Evolutionary conservation across 345 rosid species (phyloP), one percentile per base, ranked within the genome.

Genomic region (Limnanthes douglasii): DNA sequence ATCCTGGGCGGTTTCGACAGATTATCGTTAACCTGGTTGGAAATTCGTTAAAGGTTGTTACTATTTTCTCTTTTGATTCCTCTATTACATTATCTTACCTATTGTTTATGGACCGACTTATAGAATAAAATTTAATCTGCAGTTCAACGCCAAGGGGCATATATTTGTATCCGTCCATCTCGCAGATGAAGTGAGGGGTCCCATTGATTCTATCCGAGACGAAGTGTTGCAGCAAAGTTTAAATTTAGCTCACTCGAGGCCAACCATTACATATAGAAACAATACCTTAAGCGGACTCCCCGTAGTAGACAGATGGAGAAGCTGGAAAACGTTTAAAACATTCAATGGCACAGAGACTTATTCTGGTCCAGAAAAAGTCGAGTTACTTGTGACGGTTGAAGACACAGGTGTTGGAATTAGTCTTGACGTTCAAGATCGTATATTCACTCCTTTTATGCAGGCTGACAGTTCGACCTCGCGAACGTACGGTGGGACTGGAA

Each of bases 381-480:
- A 46, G 34, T 42, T 90, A 38, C 70, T 90, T 11, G 86, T 90
- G 38, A 72, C 86, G 11, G 92, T 90, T 34, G 95, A 90, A 54
- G 95, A 90, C 43, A 90, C 98, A 11, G 98, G 98, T 6, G 72
- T 74, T 2, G 98, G 98, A 31, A 90, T 90, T 55, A 83, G 77
- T 34, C 13, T 43, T 5, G 94, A 76, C 4, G 94, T 86, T 39
- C 94, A 90, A 35, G 49, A 45, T 43, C 69, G 70, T 4, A 84
- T 90, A 43, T 90, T 90, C 69, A 84, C 92, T 3, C 98, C 95
- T 35, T 90, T 90, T 48, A 66, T 90, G 79, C 98, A 90, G 61
- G 98, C 94, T 4, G 98, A 90, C 45, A 90, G 95, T 48, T 90
- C 98, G 34, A 90, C 95, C 18, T 90, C 98, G 4, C 74, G 98